Conservation (phyloP, 768 basidiomycete species). For the Suillus hirtellus region DNA sequence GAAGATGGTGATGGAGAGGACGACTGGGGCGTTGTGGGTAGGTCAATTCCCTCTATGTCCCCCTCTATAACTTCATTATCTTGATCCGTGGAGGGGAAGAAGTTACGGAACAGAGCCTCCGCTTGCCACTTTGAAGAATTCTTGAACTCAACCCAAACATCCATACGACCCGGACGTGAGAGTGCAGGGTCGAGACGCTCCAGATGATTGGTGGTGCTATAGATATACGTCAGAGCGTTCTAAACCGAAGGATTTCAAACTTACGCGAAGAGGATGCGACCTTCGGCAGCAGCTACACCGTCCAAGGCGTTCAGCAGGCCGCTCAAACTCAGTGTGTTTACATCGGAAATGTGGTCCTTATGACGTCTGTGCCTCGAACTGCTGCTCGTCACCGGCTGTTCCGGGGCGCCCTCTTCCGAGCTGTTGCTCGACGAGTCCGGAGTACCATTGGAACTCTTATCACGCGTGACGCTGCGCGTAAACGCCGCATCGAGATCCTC, state of each 20-base stretch:
- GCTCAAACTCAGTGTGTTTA: slow-evolving; percentile 79
- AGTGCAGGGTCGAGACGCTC: slow-evolving; percentile 89
- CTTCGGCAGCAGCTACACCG: slow-evolving; percentile 85
- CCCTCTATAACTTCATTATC: slow-evolving; percentile 39
- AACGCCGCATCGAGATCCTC: slow-evolving; percentile 93
- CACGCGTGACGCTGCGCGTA: slow-evolving; percentile 70
- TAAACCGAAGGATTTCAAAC: slow-evolving; percentile 31
- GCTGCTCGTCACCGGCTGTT: slow-evolving; percentile 35
- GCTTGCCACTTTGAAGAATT: slow-evolving; percentile 85
- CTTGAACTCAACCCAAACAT: slow-evolving; percentile 91
- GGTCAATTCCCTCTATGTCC: slow-evolving; percentile 49
- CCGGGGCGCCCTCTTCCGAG: slow-evolving; percentile 34
- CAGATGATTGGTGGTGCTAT: slow-evolving; percentile 87
- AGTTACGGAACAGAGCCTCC: slow-evolving; percentile 84
- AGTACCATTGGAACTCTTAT: slow-evolving; percentile 50
- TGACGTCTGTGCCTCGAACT: slow-evolving; percentile 46
- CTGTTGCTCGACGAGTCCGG: slow-evolving; percentile 38
- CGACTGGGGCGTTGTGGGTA: slow-evolving; percentile 42
- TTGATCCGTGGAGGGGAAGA: slow-evolving; percentile 78
- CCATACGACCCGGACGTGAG: slow-evolving; percentile 90
- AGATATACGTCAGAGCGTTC: slow-evolving; percentile 5
- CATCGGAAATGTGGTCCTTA: slow-evolving; percentile 66
- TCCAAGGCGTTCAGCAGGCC: slow-evolving; percentile 85
- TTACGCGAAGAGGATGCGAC: slow-evolving; percentile 85
- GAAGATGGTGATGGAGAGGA: slow-evolving; percentile 37